Evolutionary conservation across 1,284 basidiomycete species (phyloP), one percentile per base, ranked within the genome.

Genomic region (Gomphus bonarii): DNA sequence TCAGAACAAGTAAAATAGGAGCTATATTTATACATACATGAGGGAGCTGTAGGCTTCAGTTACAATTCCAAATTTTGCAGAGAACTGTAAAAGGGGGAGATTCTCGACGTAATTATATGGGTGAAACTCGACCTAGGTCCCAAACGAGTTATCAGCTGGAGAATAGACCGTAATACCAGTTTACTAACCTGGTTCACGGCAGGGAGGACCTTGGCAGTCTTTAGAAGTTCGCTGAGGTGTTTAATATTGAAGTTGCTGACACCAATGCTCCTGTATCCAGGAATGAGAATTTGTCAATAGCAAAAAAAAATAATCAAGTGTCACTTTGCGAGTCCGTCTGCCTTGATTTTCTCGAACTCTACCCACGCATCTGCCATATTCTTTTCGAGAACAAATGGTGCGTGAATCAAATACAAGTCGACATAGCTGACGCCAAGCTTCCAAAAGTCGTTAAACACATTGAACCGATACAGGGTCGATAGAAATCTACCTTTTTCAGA

Each of bases 21-120:
- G 50, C 35, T n/a, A 38, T 8, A 33, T 20, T 25, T 59, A 25
- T 11, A 69, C 77, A 16, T 60, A 85, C 81, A 75, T 76, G 16
- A 91, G 73, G 51, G 78, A 75, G 58, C 84, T 81, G 69, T 88
- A 91, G 0, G 81, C 87, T 69, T 89, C 86, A 36, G 81, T 79
- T 30, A 81, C 73, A 62, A 92, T 86, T 22, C 78, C 76, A 60
- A 88, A 76, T 60, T 75, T 68, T 1, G 73, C 72, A 58, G 79
- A 75, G 64, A 75, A 86, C 33, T 78, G 77, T 14, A 91, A 70
- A 5, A 88, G 69, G 0, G 75, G 65, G 53, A 79, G 81, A 28
- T 74, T 69, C 36, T 75, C 67, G 2, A 69, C 65, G 64, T 83
- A 80, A 60, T 86, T 85, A 67, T 90, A 90, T 2, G 88, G 87